Evolutionary conservation across 2,329 filamentous ascomycete genomes (phyloP), one percentile per base, ranked within the genome.

Genomic region (Colletotrichum aenigma): DNA sequence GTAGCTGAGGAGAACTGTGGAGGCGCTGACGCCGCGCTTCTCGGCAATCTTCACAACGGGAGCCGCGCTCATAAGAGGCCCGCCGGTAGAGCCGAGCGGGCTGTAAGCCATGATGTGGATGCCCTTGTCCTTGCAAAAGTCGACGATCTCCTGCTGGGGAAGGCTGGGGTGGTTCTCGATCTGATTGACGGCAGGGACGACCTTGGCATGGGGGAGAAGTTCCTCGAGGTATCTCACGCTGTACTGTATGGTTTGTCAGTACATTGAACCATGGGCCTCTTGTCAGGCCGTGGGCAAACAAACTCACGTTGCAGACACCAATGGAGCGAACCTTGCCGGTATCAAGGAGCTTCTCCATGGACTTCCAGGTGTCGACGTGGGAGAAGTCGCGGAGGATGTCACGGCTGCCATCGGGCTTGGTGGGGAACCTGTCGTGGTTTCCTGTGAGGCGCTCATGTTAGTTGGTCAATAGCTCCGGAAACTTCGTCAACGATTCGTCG

Each of bases 341-440:
- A 8, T 84, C 84, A 7, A 93, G 86, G 7, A 95, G 86, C 77
- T 88, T 89, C 87, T 95, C 94, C 89, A 95, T 93, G 83, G 90
- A 90, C 86, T 93, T 93, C 94, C 94, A 97, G 66, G 94, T 95
- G 75, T 94, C 89, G 78, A 94, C 86, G 83, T 96, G 94, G 79
- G 92, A 92, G 88, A 93, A 93, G 78, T 87, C 88, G 80, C 85
- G 89, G 81, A 94, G 88, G 70, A 97, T 91, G 83, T 97, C 95
- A 77, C 95, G 92, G 61, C 89, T 90, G 78, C 95, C 95, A 82
- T 96, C 93, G 16, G 91, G 86, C 67, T 91, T 91, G 83, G 93
- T 95, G 79, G 95, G 95, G 86, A 96, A 95, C 76, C 90, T 89
- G 79, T 94, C 92, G 82, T 94, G 88, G 86, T 94, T 94, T 77